A percentile compares a stretch with the other conserved stretches of the same genome.
These are phyloP conservation scores for Salix caprea DNA, from an alignment of 345 rosid genomes.

Conservation along the genomic window DNA sequence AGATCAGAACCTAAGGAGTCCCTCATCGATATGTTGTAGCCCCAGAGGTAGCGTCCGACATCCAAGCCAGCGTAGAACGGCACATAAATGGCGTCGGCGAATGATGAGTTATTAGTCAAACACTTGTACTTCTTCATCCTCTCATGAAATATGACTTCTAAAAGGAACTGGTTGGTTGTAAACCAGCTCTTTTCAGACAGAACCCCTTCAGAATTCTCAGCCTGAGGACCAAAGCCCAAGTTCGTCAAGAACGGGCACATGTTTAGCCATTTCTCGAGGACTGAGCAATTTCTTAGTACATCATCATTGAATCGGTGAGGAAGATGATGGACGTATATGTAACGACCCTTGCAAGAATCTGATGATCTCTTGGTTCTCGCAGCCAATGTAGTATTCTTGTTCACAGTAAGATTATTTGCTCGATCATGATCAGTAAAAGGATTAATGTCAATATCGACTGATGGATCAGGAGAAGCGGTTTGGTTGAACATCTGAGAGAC, in stretches of 20 bases:
- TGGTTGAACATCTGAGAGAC: not conserved
- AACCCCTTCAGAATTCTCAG: slow-evolving; percentile 1
- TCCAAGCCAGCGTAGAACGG: slow-evolving; percentile 16
- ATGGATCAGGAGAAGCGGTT: too few species aligned
- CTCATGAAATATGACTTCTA: slow-evolving; percentile 14
- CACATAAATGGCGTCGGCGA: slow-evolving; percentile 20
- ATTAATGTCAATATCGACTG: too few species aligned
- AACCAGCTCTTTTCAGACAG: slow-evolving; percentile 8
- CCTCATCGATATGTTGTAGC: not conserved
- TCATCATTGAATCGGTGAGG: slow-evolving; percentile 9
- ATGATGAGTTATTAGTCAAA: slow-evolving; percentile 14
- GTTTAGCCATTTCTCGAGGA: slow-evolving; percentile 3
- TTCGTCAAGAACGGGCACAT: slow-evolving; percentile 15
- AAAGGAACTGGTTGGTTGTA: slow-evolving; percentile 15
- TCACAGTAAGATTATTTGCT: too few species aligned
- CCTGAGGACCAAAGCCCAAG: slow-evolving; percentile 6
- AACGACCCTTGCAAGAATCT: slow-evolving; percentile 12
- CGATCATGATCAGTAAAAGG: too few species aligned
- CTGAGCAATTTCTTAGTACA: slow-evolving; percentile 6
- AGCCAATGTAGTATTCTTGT: too few species aligned
- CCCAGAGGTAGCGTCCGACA: slow-evolving; percentile 14
- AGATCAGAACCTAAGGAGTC: slow-evolving; percentile 12
- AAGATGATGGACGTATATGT: slow-evolving; percentile 19
- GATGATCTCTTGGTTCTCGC: not conserved
- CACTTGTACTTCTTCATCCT: slow-evolving; percentile 19